A percentile compares a stretch with the other conserved stretches of the same genome.
phyloP scores from a whole-genome alignment of 371 early-diverging fungal genomes.

The Rhizopus delemar region DNA sequence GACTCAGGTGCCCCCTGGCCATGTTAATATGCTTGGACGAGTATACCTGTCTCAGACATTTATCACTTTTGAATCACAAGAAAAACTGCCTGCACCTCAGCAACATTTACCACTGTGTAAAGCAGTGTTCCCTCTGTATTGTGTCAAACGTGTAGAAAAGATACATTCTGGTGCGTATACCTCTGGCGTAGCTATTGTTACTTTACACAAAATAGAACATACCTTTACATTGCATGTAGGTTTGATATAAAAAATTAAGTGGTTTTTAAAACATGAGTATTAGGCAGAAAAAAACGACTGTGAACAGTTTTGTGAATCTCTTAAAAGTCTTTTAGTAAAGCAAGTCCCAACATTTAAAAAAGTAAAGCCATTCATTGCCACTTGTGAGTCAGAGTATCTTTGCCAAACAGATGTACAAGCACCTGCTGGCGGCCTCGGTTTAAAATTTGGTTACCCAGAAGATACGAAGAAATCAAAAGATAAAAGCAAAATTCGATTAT shows the following conservation, averaged over 20 bases:
- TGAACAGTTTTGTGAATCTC: constrained; percentile 57
- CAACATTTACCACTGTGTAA: constrained; percentile 58
- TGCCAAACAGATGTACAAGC: background rate
- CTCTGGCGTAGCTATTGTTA: constrained; percentile 46
- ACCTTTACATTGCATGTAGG: constrained; percentile 53
- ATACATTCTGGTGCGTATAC: constrained; percentile 50
- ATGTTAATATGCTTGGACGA: constrained; percentile 55
- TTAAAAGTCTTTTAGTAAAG: constrained; percentile 51
- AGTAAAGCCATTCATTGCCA: constrained; percentile 76
- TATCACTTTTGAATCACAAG: constrained; percentile 64
- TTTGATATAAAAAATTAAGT: background rate
- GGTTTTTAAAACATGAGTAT: background rate
- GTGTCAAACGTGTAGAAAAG: constrained; percentile 90
- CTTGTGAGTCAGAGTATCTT: constrained; percentile 70
- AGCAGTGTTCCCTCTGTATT: constrained; percentile 83
- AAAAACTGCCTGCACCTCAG: constrained; percentile 46
- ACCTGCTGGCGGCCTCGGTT: constrained; percentile 71
- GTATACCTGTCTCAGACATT: constrained; percentile 79
- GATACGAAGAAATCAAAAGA: constrained; percentile 77
- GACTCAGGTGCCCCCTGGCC: constrained; percentile 25
- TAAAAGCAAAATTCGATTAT: constrained; percentile 73
- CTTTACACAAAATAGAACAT: constrained; percentile 67
- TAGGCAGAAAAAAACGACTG: constrained; percentile 51
- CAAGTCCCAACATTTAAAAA: constrained; percentile 72
- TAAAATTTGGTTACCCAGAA: constrained; percentile 87